Evolutionary conservation across 139 green algal genomes (phyloP), one percentile per base, ranked within the genome.

Genomic region (Tetratostichococcus sp.): DNA sequence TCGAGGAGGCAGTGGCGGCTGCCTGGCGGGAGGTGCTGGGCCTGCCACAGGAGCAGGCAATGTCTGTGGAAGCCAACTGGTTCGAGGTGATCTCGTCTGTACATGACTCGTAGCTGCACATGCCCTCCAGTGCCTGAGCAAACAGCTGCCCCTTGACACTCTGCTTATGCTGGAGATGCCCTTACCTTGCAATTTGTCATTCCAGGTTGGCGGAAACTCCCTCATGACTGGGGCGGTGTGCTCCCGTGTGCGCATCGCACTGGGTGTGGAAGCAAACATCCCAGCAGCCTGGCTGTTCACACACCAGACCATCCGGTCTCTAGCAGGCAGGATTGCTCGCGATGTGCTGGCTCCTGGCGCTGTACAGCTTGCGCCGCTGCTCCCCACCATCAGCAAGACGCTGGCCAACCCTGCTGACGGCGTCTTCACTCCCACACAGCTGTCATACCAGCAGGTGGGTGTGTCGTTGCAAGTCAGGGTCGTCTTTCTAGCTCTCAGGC

Each of bases 241-340:
- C 57, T 71, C 57, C 35, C 58, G 43, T 71, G n/a, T 74, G 8
- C 65, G 67, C 23, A 23, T 21, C 1, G 57, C 62, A 16, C 42
- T 74, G 19, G 26, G n/a, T 2, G 1, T 80, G 22, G 59, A 72
- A 4, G 30, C 22, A 17, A 17, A 62, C 50, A 62, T 76, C 65
- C 76, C 77, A 26, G 71, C 31, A 57, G 43, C 74, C 26, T 39
- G 39, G 65, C 65, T 82, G 43, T 82, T 75, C 77, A 50, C 65
- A 50, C 42, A 65, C 57, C 69, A 43, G 58, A 82, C 73, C 35
- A 76, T 82, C 31, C 23, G 33, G 2, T 39, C 35, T 43, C 67
- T 82, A 35, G 73, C 78, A 1, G 66, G 5, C 4, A 33, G 26
- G 50, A 26, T 62, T 2, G 11, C 2, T 2, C 11, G 2, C 19